Base-by-base conservation (phyloP, 2,329 filamentous ascomycete species). In the Stromatinia cepivora region DNA sequence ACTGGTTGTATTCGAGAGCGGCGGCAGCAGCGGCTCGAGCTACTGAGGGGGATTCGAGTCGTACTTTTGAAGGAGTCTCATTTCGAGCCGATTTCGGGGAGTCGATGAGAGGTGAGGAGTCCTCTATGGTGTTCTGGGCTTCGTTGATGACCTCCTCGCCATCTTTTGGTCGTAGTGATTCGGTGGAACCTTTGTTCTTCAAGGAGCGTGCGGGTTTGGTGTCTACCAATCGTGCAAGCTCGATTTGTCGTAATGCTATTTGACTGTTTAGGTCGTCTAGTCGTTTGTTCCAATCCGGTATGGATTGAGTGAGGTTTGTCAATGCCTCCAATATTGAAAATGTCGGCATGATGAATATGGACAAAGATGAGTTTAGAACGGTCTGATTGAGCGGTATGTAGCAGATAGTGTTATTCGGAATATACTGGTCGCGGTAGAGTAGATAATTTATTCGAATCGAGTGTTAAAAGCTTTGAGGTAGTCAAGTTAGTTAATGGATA, bases 231-330 rank as follows among this genome's bases (percentile, higher is more conserved):
- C 82, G 81, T 48, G 87, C 87, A 69, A 90, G 81, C 75, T 89
- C 87, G 64, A 81, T 79, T 80, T 90, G 88, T 70, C 88, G 86
- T 75, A 85, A 81, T 70, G 87, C 84, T 70, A 90, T 88, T 77
- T 90, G 84, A 70, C 82, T 81, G 75, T 83, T 88, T 69, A 90
- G 82, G 65, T 88, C 84, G 71, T 88, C 85, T 57, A 90, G 82
- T 31, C 85, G 83, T 70, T 80, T 80, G 50, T 86, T 80, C 88
- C 88, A 90, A 76, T 85, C 83, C 22, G 87, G 88, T 54, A 88
- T 82, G 70, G 88, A 86, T 72, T 78, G 81, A 67, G 82, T 81
- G 50, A 90, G 81, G 70, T 83, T 84, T 67, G 81, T 83, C 67
- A 90, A 79, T 39, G 87, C 84, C 70, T 89, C 87, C 79, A 86